Conservation (phyloP, 495 filamentous ascomycete genomes). For the Pseudevernia furfuracea region DNA sequence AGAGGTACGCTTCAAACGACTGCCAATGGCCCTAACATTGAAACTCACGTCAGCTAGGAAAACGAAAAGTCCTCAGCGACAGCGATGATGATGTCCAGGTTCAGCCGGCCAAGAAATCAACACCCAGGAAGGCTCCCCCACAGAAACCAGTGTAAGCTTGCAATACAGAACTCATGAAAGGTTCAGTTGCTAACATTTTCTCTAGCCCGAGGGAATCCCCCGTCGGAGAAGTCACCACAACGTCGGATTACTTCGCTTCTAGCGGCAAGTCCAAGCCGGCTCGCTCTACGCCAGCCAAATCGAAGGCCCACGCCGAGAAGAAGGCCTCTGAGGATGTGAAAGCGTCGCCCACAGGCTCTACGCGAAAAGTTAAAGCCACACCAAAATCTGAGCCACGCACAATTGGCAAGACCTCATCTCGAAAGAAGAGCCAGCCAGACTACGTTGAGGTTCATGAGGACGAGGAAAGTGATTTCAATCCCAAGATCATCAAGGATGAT, state of each 20-base stretch:
- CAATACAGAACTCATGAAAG: not conserved
- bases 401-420: constrained; percentile 28
- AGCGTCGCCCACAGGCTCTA: constrained; percentile 25
- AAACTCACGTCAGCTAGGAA: constrained; percentile 36
- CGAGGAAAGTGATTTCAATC: constrained; percentile 29
- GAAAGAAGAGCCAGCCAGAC: constrained; percentile 31
- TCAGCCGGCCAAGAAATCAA: constrained; percentile 29
- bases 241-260: constrained; percentile 55
- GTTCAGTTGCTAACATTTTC: constrained; percentile 4
- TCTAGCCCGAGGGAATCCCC: constrained; percentile 40
- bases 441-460: constrained; percentile 35
- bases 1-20: constrained; percentile 13
- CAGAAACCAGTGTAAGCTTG: constrained; percentile 33
- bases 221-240: constrained; percentile 47
- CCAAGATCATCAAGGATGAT: constrained; percentile 49
- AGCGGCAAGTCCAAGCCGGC: constrained; percentile 44
- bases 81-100: constrained; percentile 61
- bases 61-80: constrained; percentile 66
- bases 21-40: no score
- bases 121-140: constrained; percentile 40
- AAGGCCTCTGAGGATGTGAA: constrained; percentile 21
- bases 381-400: constrained; percentile 18
- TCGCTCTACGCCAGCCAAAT: constrained; percentile 32
- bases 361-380: constrained; percentile 26
- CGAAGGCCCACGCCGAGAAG: constrained; percentile 18